Base-by-base conservation (phyloP, 192 early-diverging fungal genomes). In the Entomortierella lignicola region DNA sequence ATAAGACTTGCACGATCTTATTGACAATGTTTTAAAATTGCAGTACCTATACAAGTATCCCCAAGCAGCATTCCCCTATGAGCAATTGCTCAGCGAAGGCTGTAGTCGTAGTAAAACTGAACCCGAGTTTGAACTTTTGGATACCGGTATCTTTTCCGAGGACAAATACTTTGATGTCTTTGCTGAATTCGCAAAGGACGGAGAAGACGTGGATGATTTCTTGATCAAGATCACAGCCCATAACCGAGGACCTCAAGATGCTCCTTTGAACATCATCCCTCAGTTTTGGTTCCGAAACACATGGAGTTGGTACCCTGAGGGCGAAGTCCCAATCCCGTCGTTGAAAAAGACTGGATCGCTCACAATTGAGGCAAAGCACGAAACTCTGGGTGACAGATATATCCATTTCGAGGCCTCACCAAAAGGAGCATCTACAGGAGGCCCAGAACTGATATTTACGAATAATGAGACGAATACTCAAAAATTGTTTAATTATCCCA, bases 381-480 rank as follows among this genome's bases (percentile, higher is more conserved):
- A 79, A 21, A 32, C 61, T 4, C 23, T 79, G n/a, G 75, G 75
- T 0, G 26, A 69, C 2, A 39, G 63, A 29, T 79, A 50, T 55
- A 43, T 79, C n/a, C 68, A 79, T 55, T 79, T 69, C 23, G 75
- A 58, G 26, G 25, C 34, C 2, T 30, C 23, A 4, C 29, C 41
- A 17, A 26, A 63, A 42, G 42, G 54, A n/a, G 55, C 47, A 53
- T 25, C n/a, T n/a, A n/a, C 50, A 10, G 10, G 27, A 26, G 50
- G 29, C 0, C 83, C 82, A 0, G 75, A 71, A 8, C 52, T 83
- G 10, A 48, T 88, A 8, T 88, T 88, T 55, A 83, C 84, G 26
- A 85, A 86, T 41, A 88, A 88, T 41, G 86, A 88, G 18, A 81
- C 86, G 0, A 88, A 88, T 47, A 25, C 63, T 2, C 15, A 81